A percentile compares a stretch with the other conserved stretches of the same genome.
phyloP scores from a whole-genome alignment of 2,329 filamentous ascomycete species.

The Fusarium sp. region DNA sequence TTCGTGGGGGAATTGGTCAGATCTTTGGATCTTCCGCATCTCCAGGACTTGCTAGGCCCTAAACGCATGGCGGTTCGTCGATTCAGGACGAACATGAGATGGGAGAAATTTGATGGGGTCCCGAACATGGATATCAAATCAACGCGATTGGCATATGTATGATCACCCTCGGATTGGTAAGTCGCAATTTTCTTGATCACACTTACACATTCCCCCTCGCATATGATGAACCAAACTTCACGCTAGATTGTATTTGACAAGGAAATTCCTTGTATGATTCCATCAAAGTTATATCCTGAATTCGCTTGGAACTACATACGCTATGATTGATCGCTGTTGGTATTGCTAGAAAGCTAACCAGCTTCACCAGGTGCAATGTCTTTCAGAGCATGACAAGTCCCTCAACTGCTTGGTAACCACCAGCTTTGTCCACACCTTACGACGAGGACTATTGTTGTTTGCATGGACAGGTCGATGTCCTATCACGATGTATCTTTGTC shows the following conservation, averaged over 20 bases:
- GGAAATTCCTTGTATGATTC: constrained; percentile 50
- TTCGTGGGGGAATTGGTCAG: constrained; percentile 65
- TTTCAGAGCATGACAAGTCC: not conserved
- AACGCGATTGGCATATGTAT: not conserved
- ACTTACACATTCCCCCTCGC: not conserved
- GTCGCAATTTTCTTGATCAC: constrained; percentile 10
- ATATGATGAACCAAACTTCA: constrained; percentile 56
- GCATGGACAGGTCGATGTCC: not conserved
- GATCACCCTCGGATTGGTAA: constrained; percentile 6
- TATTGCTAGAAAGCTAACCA: constrained; percentile 20
- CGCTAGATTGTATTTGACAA: constrained; percentile 64
- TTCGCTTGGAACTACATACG: not conserved
- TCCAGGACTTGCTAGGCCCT: constrained; percentile 42
- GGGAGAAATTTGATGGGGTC: not conserved
- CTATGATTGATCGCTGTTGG: no score
- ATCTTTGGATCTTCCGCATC: constrained; percentile 49
- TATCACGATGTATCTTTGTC: not conserved
- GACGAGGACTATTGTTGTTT: not conserved
- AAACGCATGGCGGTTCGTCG: constrained; percentile 3
- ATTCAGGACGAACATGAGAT: not conserved
- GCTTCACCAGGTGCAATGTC: not conserved
- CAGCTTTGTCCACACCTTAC: rapidly evolving
- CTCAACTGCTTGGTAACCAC: not conserved
- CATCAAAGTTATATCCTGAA: constrained; percentile 50
- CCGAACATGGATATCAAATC: not conserved